Conservation (phyloP, 1,284 basidiomycete species). For the Heterobasidion occidentale region DNA sequence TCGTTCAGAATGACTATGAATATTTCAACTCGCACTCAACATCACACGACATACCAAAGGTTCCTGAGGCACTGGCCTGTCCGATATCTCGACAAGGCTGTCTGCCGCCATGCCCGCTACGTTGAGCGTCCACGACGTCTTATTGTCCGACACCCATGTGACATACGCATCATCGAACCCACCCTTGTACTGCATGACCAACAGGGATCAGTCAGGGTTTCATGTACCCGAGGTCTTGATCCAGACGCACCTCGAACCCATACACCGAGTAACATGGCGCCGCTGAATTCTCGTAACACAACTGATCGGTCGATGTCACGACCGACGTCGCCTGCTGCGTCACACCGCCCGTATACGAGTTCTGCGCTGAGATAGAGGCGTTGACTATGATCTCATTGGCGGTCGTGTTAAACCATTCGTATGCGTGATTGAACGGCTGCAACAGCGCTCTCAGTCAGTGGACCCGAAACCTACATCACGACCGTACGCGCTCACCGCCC, state of each 20-base stretch:
- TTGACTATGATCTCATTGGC: conserved; percentile 37
- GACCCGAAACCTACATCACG: too few species aligned
- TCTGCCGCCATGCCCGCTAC: conserved; percentile 68
- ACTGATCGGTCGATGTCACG: conserved; percentile 6
- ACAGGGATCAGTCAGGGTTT: neutral
- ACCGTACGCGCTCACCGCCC: conserved; percentile 2
- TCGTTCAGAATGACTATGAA: too few species aligned
- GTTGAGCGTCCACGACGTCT: conserved; percentile 71
- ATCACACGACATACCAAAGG: conserved; percentile 52
- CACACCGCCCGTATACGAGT: conserved; percentile 44
- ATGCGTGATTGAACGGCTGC: conserved; percentile 40
- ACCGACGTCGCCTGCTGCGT: conserved; percentile 39
- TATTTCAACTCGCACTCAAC: too few species aligned
- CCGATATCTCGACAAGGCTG: conserved; percentile 53
- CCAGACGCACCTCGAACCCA: conserved; percentile 41
- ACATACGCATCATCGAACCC: conserved; percentile 50
- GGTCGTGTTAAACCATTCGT: conserved; percentile 31
- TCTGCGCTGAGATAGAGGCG: conserved; percentile 31
- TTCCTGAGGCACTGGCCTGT: conserved; percentile 75
- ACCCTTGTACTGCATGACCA: conserved; percentile 3
- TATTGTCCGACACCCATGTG: conserved; percentile 64
- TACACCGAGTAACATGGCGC: conserved; percentile 42
- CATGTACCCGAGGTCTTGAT: neutral
- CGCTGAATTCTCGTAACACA: conserved; percentile 18
- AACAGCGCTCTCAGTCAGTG: neutral